Evolutionary conservation across 495 filamentous ascomycete species (phyloP), one percentile per base, ranked within the genome.

Genomic region (Penicillium arizonense): DNA sequence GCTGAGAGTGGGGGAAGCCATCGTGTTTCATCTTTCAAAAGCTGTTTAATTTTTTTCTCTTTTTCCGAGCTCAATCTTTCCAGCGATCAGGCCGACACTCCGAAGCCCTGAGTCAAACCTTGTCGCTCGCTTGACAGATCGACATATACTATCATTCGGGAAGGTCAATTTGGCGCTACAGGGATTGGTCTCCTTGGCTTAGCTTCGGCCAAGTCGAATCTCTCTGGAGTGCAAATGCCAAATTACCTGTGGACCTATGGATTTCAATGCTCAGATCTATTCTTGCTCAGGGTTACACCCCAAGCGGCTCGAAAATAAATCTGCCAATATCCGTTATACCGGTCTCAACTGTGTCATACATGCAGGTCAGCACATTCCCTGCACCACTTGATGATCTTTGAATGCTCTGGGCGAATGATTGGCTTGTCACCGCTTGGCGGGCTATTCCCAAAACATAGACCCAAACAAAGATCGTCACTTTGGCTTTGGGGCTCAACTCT

Each of bases 281-380:
- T 33, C 21, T 18, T 21, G 34, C 5, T 13, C 13, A 20, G 44
- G 10, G 6, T 7, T 44, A 11, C 11, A 23, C 12, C 9, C 52
- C 38, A 43, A 28, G 44, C 16, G 53, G 44, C 34, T 32, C 36
- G 12, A 5, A n/a, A 21, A 43, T 28, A 34, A 50, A 10, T 24
- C 51, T 59, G 56, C 49, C 50, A 14, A 51, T 48, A 50, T 37
- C 47, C 57, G 53, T 59, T 52, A 18, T 51, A 32, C 44, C 42
- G 30, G 46, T 51, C 42, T 47, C 20, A 38, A 38, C 56, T 59
- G 43, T 33, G 23, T 33, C 33, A 32, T 44, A 37, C 28, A 30
- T 62, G 53, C 55, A 59, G 59, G 13, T 41, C 34, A 38, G 37
- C 53, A 55, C 56, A 42, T 23, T 38, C 42, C 37, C 38, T 52